Evolutionary conservation across 257 asterid species (phyloP), one percentile per base, ranked within the genome.

Genomic region (Solanum paucissectum): DNA sequence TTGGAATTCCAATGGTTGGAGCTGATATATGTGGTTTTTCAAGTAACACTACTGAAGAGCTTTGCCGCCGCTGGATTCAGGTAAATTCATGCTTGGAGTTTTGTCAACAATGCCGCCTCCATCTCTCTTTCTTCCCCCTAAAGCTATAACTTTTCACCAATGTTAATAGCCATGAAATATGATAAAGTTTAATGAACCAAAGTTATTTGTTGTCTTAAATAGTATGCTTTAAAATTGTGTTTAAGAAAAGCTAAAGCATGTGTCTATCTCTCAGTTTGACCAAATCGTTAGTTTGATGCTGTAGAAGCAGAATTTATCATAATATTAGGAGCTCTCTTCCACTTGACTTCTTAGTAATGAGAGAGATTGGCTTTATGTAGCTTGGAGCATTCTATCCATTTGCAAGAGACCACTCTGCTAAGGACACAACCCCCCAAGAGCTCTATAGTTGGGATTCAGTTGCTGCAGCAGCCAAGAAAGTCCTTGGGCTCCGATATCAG

Each of bases 1-100:
- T 95, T 88, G 99, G 98, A 21, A 86, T 94, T 86, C 98, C 99
- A 1, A 94, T 97, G 99, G 95, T 95, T 82, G 99, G 99, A 72
- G 99, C 98, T 2, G 99, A 97, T 93, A 96, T 96, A 82, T 96
- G 98, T 87, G 99, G 99, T 44, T 95, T 95, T 49, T 8, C 91
- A 1, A 58, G 89, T 32, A 83, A 95, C 83, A 97, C 99, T 5
- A 95, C 93, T 8, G 98, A 97, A 89, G 99, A 97, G 89, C 98
- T 97, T 20, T 97, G 99, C 84, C 91, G 95, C 32, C 92, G 98
- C 42, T 96, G 99, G 99, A 95, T 96, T 88, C 97, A 94, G 95
- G 94, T 94, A 88, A 6, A 1, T 76, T 76, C 83, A 38, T 40
- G 36, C 6, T 40, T 38, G 60, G 60, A 40, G 12, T 4, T 12